Base-by-base conservation (phyloP, 2,329 filamentous ascomycete genomes). In the Colletotrichum sp. region DNA sequence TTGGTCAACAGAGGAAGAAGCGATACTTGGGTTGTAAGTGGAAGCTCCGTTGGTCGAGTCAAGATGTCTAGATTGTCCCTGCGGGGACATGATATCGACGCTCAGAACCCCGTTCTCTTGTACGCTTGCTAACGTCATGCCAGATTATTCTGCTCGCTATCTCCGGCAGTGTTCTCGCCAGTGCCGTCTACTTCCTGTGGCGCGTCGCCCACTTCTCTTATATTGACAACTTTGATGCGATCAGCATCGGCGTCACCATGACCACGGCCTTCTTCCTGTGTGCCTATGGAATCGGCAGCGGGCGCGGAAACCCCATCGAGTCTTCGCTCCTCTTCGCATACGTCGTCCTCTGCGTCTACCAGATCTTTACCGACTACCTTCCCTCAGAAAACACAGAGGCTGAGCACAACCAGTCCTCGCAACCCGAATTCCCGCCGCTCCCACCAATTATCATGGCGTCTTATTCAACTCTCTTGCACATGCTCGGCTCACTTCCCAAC, bases 361-460 rank as follows among this genome's bases (percentile, higher is more conserved):
- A 99, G 85, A 99, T 99, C 84, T 99, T 99, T 85, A 99, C 97
- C 81, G 97, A 99, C 86, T 99, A 99, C 86, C 92, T 96, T 79
- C 96, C 97, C 5, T 96, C 95, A 6, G 85, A 90, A 21, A 92
- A 90, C n/a, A 88, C 90, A 32, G 86, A 88, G 4, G 85, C 89
- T 6, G 89, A 89, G 63, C 86, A 86, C 76, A 84, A 88, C 67
- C 85, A 87, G 36, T 83, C 86, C 4, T 82, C 91, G 16, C 94
- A 98, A 76, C 93, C 95, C n/a, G 96, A 98, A 30, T 97, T 99
- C 77, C 97, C 97, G 52, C 97, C 97, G n/a, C 89, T 99, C 59
- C 97, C 97, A 16, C 97, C 97, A 1, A 96, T 99, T 78, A 96
- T 99, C 84, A 99, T 99, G 96, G 97, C 96, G 7, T 98, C 96